Evolutionary conservation across 2,329 filamentous ascomycete species (phyloP), one percentile per base, ranked within the genome.

Genomic region (Chaetomium globosum): DNA sequence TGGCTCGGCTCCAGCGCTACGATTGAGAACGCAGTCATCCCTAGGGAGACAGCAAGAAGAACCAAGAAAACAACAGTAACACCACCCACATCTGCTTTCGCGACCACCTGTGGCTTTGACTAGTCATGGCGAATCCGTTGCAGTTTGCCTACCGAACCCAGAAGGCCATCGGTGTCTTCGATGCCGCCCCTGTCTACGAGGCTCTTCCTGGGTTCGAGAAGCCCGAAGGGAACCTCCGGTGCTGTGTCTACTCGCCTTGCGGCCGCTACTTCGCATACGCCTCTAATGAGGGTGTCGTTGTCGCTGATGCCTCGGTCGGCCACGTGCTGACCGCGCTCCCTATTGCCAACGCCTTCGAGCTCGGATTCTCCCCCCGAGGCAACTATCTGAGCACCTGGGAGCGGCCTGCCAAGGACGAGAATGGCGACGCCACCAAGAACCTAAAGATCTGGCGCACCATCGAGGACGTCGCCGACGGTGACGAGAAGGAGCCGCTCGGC

Each of bases 361-460:
- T 99, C 67, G 92, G 89, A 70, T 99, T 99, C 80, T 99, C 95
- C 30, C 95, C 94, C 5, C 84, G 88, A 63, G 95, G 95, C 67
- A 95, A 91, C 65, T 99, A 91, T 79, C 83, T 98, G 76, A 97
- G 96, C 76, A 98, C 95, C 61, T 98, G 93, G 93, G 94, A 99
- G 82, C 89, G 95, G 43, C 90, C 93, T 9, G 85, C 86, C 71
- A 98, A 98, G 82, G 94, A 98, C 74, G 94, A 94, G 75, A 89
- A 91, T 67, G 95, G 95, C 64, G 92, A 97, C 78, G 93, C 95
- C 54, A 89, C 87, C 72, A 97, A 97, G 86, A 99, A 99, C 77
- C 82, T 99, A 70, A 98, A 97, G 84, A 89, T 99, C 73, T 99
- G 95, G 95, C 88, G 88, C 75, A 93, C 91, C 43, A 80, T 92